A percentile compares a stretch with the other conserved stretches of the same genome.
Evolutionary conservation across 1,139 yeast genomes (phyloP).

Genomic region (Yamadazyma trypodendri): DNA sequence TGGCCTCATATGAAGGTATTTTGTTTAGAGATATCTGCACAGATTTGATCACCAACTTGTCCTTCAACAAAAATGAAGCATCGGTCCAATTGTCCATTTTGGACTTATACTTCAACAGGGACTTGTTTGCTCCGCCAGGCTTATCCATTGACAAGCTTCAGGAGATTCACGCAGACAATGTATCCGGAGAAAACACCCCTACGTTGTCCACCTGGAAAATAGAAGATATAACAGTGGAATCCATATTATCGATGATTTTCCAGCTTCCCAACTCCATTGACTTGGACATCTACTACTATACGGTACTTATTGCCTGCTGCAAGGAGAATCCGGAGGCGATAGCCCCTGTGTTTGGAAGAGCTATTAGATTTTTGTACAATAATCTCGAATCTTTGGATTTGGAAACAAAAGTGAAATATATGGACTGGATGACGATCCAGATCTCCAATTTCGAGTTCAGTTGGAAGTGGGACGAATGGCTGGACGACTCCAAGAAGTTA

Average conservation of each 20-base stretch:
- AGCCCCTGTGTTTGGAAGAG: constrained; percentile 95
- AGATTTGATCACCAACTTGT: constrained; percentile 76
- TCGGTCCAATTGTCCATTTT: constrained; percentile 78
- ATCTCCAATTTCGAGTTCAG: constrained; percentile 91
- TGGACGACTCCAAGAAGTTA: constrained; percentile 46
- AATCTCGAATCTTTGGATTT: constrained; percentile 68
- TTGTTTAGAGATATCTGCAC: constrained; percentile 72
- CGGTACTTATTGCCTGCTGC: constrained; percentile 88
- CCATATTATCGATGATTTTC: constrained; percentile 75
- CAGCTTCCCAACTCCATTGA: constrained; percentile 68
- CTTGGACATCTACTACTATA: constrained; percentile 75
- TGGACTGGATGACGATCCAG: constrained; percentile 94
- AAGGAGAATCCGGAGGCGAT: constrained; percentile 83
- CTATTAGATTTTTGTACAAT: constrained; percentile 78
- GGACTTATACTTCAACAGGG: constrained; percentile 69
- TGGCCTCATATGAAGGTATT: constrained; percentile 53
- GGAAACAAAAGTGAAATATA: constrained; percentile 68
- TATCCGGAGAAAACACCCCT: constrained; percentile 43
- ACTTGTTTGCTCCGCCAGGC: constrained; percentile 80
- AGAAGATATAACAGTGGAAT: constrained; percentile 87
- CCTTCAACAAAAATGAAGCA: constrained; percentile 86
- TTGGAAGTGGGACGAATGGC: constrained; percentile 99
- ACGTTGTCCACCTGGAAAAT: constrained; percentile 77
- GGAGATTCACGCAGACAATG: constrained; percentile 36
- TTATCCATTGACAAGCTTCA: constrained; percentile 71